Base-by-base conservation (phyloP, 1,284 basidiomycete genomes). In the Cryptococcus sp. region DNA sequence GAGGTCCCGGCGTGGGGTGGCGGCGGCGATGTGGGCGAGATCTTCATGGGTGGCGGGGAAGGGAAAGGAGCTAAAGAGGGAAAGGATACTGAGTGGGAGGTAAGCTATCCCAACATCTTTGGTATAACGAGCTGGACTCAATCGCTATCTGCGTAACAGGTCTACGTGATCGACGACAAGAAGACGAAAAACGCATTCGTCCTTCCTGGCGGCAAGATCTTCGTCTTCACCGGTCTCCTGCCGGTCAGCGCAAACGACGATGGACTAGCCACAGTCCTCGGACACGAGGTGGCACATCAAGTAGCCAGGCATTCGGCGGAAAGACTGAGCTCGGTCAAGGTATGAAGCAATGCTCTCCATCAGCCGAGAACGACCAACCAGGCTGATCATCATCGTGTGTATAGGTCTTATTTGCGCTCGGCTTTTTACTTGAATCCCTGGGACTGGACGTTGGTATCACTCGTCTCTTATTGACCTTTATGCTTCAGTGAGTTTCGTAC, bases 271-370 rank as follows among this genome's bases (percentile, higher is more conserved):
- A 88, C 89, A 7, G 88, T 97, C 1, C 79, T 97, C 2, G 86
- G 90, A 1, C 93, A 97, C 76, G 92, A 94, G 78, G 89, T 95
- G 45, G 91, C 90, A 3, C 93, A 95, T 71, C 88, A 89, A 64
- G 90, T 92, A 23, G 85, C 86, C 5, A 83, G 90, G n/a, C 91
- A 93, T 69, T 80, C 81, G 0, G 85, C 87, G 0, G 91, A 93
- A 74, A 80, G 84, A 2, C 81, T 86, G 59, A 88, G 88, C 0
- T 83, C 81, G 1, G 68, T 81, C 55, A 86, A 86, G 60, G 72
- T 89, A 40, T 49, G 64, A 39, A 30, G 27, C 5, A 10, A 30
- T 10, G 27, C 27, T 30, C 27, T 30, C 5, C 27, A 30, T 5
- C 27, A 5, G 4, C 27, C 27, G 27, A 30, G 27, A 30, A 30